These are phyloP conservation scores for Strobilomyces echinocephalus DNA, from an alignment of 768 basidiomycete genomes.

Conservation along the genomic window DNA sequence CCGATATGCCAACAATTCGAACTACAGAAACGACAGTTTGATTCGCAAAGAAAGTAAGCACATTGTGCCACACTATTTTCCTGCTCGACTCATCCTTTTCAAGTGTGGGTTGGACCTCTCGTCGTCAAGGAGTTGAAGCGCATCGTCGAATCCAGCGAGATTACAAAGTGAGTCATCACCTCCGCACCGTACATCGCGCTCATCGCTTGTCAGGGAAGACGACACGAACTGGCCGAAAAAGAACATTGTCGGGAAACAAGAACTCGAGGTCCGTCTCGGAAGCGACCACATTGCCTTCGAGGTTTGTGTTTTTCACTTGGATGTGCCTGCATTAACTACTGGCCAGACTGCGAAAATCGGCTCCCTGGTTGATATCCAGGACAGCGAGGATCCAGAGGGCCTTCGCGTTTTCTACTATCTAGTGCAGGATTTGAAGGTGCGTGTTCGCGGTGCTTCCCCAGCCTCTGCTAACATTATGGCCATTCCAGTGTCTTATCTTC, in stretches of 20 bases:
- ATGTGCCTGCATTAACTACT: neutral
- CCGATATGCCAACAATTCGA: conserved; percentile 98
- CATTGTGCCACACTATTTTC: neutral
- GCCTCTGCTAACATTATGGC: neutral
- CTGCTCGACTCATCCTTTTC: neutral
- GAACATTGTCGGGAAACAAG: conserved; percentile 97
- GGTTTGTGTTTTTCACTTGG: conserved; percentile 40
- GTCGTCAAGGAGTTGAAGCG: conserved; percentile 93
- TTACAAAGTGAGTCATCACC: conserved; percentile 65
- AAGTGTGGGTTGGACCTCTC: conserved; percentile 93
- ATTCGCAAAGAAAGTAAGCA: conserved; percentile 97
- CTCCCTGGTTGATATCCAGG: conserved; percentile 92
- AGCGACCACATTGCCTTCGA: conserved; percentile 97
- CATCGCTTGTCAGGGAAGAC: conserved; percentile 72
- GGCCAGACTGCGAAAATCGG: conserved; percentile 95
- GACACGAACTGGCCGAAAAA: conserved; percentile 99
- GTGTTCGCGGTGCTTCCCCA: conserved; percentile 13
- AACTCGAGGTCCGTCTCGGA: conserved; percentile 90
- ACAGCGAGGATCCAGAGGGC: conserved; percentile 96
- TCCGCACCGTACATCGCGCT: neutral
- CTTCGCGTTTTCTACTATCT: conserved; percentile 98
- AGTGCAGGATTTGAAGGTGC: conserved; percentile 93
- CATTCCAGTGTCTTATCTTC: conserved; percentile 85
- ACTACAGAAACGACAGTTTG: conserved; percentile 95
- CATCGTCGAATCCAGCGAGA: conserved; percentile 89